These are phyloP conservation scores for Aspergillus sergii DNA, from an alignment of 2,329 filamentous ascomycete species.

Conservation along the genomic window DNA sequence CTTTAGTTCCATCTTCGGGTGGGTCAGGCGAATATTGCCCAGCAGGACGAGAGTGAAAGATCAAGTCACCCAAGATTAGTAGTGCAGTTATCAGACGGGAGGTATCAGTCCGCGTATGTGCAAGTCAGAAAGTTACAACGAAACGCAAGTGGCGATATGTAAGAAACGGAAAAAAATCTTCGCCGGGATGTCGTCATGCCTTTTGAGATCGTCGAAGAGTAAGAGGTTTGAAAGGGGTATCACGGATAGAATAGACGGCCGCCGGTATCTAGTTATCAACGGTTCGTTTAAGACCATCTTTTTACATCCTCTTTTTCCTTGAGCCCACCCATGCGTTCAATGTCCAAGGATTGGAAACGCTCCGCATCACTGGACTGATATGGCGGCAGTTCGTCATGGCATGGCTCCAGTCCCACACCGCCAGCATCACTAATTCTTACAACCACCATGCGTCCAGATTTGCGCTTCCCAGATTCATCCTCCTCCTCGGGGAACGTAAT, in stretches of 20 bases:
- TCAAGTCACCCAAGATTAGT: background rate
- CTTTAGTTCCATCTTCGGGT: constrained; percentile 12
- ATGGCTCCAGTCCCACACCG: constrained; percentile 82
- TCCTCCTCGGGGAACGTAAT: constrained; percentile 98
- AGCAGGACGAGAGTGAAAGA: background rate
- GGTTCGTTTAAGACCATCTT: constrained; percentile 35
- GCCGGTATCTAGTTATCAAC: constrained; percentile 3
- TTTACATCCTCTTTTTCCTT: constrained; percentile 74
- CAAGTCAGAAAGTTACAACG: constrained; percentile 29
- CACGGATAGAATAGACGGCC: constrained; percentile 10
- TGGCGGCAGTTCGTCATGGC: constrained; percentile 77
- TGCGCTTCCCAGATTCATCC: constrained; percentile 71
- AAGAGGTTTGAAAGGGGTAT: constrained; percentile 16
- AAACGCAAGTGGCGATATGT: constrained; percentile 25
- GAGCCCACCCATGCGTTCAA: constrained; percentile 89
- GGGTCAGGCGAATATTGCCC: constrained; percentile 6
- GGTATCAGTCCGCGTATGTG: constrained; percentile 32
- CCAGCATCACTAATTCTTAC: constrained; percentile 88
- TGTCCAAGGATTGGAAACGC: constrained; percentile 90
- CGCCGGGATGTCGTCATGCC: constrained; percentile 36
- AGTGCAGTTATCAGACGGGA: constrained; percentile 18
- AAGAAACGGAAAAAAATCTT: constrained; percentile 26
- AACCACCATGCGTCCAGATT: constrained; percentile 85
- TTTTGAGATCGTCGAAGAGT: constrained; percentile 34
- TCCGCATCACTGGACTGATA: constrained; percentile 80